A percentile compares a stretch with the other conserved stretches of the same genome.
phyloP scores from a whole-genome alignment of 139 green algal species.

The Chlorella sp. region DNA sequence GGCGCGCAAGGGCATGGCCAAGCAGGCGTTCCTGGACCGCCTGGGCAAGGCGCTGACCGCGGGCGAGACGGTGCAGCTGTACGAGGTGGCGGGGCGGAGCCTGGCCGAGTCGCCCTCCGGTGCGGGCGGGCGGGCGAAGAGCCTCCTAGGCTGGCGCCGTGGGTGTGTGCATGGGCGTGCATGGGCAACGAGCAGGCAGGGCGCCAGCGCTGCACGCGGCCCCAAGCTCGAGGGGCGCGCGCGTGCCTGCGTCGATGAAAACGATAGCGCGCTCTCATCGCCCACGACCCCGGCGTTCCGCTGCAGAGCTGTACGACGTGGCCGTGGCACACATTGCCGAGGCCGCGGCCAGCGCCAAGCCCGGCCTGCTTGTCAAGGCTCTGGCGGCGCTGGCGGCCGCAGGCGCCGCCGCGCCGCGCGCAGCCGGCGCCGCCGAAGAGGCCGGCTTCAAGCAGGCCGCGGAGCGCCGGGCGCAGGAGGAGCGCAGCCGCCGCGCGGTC shows the following conservation, averaged over 20 bases:
- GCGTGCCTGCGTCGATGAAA: too few relatives aligned
- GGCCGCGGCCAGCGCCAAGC: not conserved
- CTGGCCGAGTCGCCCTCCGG: constrained; percentile 22
- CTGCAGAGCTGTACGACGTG: constrained; percentile 46
- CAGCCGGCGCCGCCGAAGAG: not conserved
- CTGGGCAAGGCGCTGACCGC: constrained; percentile 28
- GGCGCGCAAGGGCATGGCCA: constrained; percentile 20
- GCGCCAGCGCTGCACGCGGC: too few relatives aligned
- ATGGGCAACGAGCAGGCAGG: too few relatives aligned
- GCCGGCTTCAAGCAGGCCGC: constrained; percentile 9
- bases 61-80: constrained; percentile 44
- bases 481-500: constrained; percentile 34
- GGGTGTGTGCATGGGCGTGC: too few relatives aligned
- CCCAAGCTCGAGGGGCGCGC: too few relatives aligned
- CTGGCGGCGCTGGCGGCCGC: constrained; percentile 20
- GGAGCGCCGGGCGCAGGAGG: constrained; percentile 25
- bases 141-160: too few relatives aligned
- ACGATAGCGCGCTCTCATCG: too few relatives aligned
- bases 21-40: constrained; percentile 31
- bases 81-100: constrained; percentile 4
- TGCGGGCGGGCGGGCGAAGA: too few relatives aligned
- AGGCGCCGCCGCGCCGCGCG: not conserved
- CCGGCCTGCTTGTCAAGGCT: constrained; percentile 19
- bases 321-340: constrained; percentile 42
- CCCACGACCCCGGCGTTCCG: too few relatives aligned